Conservation (phyloP, 441 rosid species). For the Aquilaria agallochum region DNA sequence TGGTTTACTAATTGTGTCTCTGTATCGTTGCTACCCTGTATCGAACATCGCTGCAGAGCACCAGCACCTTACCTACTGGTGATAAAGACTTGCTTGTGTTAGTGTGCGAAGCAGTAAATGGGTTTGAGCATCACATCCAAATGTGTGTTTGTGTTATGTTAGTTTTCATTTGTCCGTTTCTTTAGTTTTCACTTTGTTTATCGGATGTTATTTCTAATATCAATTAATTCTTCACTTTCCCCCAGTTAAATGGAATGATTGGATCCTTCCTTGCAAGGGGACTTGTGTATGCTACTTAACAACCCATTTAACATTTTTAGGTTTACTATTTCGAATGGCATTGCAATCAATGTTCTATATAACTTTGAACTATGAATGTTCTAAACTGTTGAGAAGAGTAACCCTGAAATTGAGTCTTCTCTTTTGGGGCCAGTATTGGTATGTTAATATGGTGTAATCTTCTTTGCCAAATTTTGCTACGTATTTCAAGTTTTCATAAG, state of each 20-base stretch:
- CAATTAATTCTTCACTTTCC: slow-evolving; percentile 2
- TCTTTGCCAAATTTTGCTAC: too few species aligned
- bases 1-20: too few species aligned
- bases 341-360: neutral
- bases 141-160: too few species aligned
- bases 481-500: too few species aligned
- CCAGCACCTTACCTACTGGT: too few species aligned
- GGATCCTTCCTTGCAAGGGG: slow-evolving; percentile 92
- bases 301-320: slow-evolving; percentile 11
- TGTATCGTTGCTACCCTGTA: too few species aligned
- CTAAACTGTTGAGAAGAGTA: slow-evolving; percentile 76
- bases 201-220: slow-evolving; percentile 7
- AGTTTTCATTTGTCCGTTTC: neutral
- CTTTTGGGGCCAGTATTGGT: slow-evolving; percentile 97
- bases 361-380: slow-evolving; percentile 43
- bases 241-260: slow-evolving; percentile 58
- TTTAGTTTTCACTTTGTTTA: neutral
- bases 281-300: slow-evolving; percentile 59
- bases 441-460: slow-evolving; percentile 8
- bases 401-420: slow-evolving; percentile 86
- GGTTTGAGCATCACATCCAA: too few species aligned
- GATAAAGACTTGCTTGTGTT: too few species aligned
- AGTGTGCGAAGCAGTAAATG: too few species aligned
- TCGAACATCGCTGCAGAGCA: too few species aligned
- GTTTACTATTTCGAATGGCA: slow-evolving; percentile 1